phyloP scores from a whole-genome alignment of 2,329 filamentous ascomycete genomes.

The Zasmidium angulare region DNA sequence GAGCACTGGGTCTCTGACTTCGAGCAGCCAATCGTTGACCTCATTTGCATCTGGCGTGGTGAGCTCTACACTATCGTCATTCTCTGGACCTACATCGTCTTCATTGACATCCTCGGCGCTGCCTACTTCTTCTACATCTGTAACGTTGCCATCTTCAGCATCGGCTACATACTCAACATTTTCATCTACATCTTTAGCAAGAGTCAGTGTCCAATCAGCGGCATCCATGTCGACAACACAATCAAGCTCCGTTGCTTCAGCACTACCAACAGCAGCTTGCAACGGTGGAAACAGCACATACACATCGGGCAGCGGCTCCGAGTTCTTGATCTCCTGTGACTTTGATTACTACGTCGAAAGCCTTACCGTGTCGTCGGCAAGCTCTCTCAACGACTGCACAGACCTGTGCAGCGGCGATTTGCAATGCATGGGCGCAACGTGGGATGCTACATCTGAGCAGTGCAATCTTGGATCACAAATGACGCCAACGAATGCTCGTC shows the following conservation, averaged over 20 bases:
- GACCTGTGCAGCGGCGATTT: not conserved
- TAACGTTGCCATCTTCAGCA: not conserved
- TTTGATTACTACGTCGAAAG: not conserved
- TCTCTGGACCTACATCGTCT: not conserved
- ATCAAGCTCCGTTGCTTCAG: not conserved
- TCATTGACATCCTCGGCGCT: not conserved
- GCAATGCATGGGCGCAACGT: not conserved
- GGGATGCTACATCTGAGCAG: not conserved
- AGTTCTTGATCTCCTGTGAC: not conserved
- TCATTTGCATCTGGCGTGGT: too few species aligned
- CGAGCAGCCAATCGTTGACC: too few species aligned
- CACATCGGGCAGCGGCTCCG: not conserved
- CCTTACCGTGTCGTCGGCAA: not conserved
- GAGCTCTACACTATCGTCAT: too few species aligned
- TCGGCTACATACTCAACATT: not conserved
- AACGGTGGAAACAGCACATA: not conserved
- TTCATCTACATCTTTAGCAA: not conserved
- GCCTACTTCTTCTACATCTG: not conserved
- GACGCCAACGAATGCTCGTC: not conserved
- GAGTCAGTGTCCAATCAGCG: not conserved
- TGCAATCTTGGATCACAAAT: not conserved
- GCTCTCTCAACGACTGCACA: not conserved
- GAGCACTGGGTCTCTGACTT: too few species aligned
- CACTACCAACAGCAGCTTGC: not conserved
- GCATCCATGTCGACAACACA: not conserved